A percentile compares a stretch with the other conserved stretches of the same genome.
phyloP scores from a whole-genome alignment of 768 basidiomycete species.

The Trametes maxima region DNA sequence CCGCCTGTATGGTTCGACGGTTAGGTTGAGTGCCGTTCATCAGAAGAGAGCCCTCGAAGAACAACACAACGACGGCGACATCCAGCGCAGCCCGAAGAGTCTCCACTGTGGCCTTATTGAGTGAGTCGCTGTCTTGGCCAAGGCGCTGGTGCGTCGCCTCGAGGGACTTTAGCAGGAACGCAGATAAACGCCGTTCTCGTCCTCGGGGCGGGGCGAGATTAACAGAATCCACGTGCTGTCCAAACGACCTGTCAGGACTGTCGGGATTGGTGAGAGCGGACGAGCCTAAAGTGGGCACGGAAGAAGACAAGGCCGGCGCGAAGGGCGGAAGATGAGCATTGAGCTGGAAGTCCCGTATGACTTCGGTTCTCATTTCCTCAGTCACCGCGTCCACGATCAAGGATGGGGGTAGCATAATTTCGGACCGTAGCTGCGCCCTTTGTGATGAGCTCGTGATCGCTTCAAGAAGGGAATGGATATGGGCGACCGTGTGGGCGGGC shows the following conservation, averaged over 20 bases:
- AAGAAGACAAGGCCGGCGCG: neutral
- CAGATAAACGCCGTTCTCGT: slow-evolving; percentile 63
- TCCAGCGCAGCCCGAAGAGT: slow-evolving; percentile 70
- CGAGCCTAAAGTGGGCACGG: neutral
- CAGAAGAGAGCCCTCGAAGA: slow-evolving; percentile 67
- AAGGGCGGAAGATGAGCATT: slow-evolving; percentile 60
- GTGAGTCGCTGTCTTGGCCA: slow-evolving; percentile 41
- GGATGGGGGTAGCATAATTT: slow-evolving; percentile 69
- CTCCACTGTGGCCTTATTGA: slow-evolving; percentile 55
- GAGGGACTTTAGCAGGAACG: slow-evolving; percentile 64
- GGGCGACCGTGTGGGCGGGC: slow-evolving; percentile 56
- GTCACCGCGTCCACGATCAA: slow-evolving; percentile 60
- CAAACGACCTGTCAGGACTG: neutral
- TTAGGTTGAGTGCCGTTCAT: slow-evolving; percentile 67
- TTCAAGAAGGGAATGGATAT: slow-evolving; percentile 65
- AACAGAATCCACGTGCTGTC: neutral
- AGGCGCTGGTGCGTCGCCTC: slow-evolving; percentile 53
- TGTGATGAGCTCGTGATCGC: slow-evolving; percentile 60
- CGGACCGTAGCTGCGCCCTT: slow-evolving; percentile 47
- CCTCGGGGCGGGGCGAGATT: slow-evolving; percentile 51
- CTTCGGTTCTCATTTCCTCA: slow-evolving; percentile 55
- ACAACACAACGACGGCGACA: slow-evolving; percentile 61
- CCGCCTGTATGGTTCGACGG: slow-evolving; percentile 60
- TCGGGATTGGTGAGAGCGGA: neutral
- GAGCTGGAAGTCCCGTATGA: slow-evolving; percentile 74